Evolutionary conservation across 345 rosid species (phyloP).

Genomic region (thale cress (Arabidopsis thaliana)): TAIR10.1 NC_003071.7:18820001-18820500

Average conservation of each 20-base stretch:
- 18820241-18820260: background rate
- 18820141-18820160: constrained; percentile 38
- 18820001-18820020: constrained; percentile 23
- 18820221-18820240: background rate
- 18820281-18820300: background rate
- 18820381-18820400: constrained; percentile 15
- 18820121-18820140: constrained; percentile 38
- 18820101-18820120: constrained; percentile 36
- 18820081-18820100: constrained; percentile 32
- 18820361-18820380: constrained; percentile 13
- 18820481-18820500: constrained; percentile 54
- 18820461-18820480: constrained; percentile 34
- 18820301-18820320: constrained; percentile 7
- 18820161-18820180: constrained; percentile 35
- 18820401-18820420: constrained; percentile 33
- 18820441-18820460: constrained; percentile 33
- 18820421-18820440: constrained; percentile 30
- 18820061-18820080: constrained; percentile 36
- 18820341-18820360: constrained; percentile 33
- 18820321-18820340: constrained; percentile 30
- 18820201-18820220: constrained; percentile 1
- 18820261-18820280: background rate
- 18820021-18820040: constrained; percentile 34
- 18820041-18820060: constrained; percentile 34
- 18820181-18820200: background rate